Evolutionary conservation across 805 yeast species (phyloP).

Genomic region (Kurtzmaniella fragi): DNA sequence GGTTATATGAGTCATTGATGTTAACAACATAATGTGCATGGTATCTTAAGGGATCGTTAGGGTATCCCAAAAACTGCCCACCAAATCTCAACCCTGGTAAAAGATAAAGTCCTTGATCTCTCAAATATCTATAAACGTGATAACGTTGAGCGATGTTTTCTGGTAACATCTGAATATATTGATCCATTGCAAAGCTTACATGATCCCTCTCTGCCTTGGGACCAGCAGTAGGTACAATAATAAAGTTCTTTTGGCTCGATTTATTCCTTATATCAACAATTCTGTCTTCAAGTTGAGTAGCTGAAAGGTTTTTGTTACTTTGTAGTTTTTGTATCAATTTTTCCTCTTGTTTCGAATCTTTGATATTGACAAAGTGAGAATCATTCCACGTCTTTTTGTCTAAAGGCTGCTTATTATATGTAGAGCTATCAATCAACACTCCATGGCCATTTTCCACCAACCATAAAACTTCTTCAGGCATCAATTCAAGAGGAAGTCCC

Average conservation of each 20-base stretch:
- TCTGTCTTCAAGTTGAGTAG: conserved; percentile 1
- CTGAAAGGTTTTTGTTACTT: conserved; percentile 3
- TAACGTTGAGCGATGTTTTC: conserved; percentile 9
- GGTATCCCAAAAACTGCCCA: conserved; percentile 82
- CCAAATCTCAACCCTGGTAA: conserved; percentile 92
- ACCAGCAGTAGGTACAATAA: too few relatives aligned
- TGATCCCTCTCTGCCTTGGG: too few relatives aligned
- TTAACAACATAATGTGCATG: conserved; percentile 82
- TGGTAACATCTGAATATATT: too few relatives aligned
- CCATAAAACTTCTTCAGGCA: conserved; percentile 71
- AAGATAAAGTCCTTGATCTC: conserved; percentile 44
- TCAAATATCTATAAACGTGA: conserved; percentile 32
- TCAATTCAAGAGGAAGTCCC: conserved; percentile 74
- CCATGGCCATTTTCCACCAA: conserved; percentile 43
- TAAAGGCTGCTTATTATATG: conserved; percentile 17
- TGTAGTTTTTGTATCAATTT: conserved; percentile 8
- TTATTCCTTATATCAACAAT: too few relatives aligned
- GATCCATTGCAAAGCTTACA: too few relatives aligned
- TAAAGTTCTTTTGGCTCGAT: too few relatives aligned
- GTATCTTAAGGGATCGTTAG: conserved; percentile 88
- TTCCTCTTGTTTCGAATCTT: conserved; percentile 7
- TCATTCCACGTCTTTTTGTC: conserved; percentile 5
- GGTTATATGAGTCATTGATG: conserved; percentile 31
- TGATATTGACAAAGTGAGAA: conserved; percentile 2
- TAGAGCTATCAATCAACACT: conserved; percentile 37